Conservation (phyloP, 2,329 filamentous ascomycete genomes). For the Escovopsis sp. region DNA sequence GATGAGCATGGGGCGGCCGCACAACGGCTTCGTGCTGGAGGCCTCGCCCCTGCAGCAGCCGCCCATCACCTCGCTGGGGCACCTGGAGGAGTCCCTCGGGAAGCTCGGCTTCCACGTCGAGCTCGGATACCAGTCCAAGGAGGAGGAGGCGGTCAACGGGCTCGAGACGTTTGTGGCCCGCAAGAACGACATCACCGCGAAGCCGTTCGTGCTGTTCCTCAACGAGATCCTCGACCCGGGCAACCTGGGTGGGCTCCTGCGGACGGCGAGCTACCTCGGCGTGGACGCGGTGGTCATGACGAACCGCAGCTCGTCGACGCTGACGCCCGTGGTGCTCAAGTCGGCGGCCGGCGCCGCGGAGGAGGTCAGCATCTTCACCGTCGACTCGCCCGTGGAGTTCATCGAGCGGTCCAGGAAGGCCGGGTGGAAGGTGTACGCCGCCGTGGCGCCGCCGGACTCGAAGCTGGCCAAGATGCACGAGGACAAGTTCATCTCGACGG, state of each 20-base stretch:
- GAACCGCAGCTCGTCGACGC: conserved; percentile 53
- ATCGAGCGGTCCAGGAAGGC: conserved; percentile 49
- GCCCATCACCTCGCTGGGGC: conserved; percentile 46
- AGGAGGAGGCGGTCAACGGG: conserved; percentile 65
- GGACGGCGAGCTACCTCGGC: conserved; percentile 82
- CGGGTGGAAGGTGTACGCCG: conserved; percentile 76
- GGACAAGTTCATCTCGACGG: conserved; percentile 33
- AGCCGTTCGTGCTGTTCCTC: conserved; percentile 59
- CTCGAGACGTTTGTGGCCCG: conserved; percentile 33
- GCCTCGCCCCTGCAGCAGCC: conserved; percentile 65
- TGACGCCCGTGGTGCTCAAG: conserved; percentile 70
- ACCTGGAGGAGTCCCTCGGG: conserved; percentile 28
- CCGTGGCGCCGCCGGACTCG: conserved; percentile 37
- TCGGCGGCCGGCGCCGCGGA: conserved; percentile 81
- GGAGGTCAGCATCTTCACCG: conserved; percentile 56
- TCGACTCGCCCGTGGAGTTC: conserved; percentile 55
- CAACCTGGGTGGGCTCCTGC: conserved; percentile 80
- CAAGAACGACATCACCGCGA: conserved; percentile 21
- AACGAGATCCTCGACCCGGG: conserved; percentile 73
- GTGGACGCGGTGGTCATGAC: conserved; percentile 72
- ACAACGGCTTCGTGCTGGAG: conserved; percentile 84
- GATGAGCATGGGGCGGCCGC: conserved; percentile 67
- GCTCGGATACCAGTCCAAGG: conserved; percentile 53
- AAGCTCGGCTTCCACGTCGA: conserved; percentile 41
- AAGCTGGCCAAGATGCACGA: conserved; percentile 19